Conservation (phyloP, 768 basidiomycete species). For the Phylloporus sp. region DNA sequence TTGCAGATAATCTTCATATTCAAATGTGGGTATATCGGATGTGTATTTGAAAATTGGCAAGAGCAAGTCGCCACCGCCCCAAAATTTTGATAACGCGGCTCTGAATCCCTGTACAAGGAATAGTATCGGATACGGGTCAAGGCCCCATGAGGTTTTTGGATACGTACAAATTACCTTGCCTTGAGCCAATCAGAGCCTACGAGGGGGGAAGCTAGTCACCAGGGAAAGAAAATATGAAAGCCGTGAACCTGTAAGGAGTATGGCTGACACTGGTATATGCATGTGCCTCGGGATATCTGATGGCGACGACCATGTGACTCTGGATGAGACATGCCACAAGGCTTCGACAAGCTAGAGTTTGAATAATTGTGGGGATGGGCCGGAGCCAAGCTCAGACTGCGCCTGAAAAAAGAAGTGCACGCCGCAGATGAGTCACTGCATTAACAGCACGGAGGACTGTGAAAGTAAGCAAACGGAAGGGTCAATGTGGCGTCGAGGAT, state of each 20-base stretch:
- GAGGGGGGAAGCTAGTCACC: not conserved
- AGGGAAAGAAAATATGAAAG: not conserved
- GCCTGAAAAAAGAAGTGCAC: not conserved
- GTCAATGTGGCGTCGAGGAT: slow-evolving; percentile 1
- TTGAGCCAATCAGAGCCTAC: not conserved
- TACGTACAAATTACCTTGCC: not conserved
- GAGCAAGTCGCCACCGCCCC: not conserved
- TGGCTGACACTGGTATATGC: not conserved
- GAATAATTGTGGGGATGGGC: not conserved
- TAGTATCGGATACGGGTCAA: not conserved
- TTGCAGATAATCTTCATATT: not conserved
- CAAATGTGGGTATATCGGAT: not conserved
- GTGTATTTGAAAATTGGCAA: not conserved
- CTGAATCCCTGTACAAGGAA: not conserved
- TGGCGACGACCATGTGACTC: not conserved
- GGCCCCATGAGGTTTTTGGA: not conserved
- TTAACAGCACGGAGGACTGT: not conserved
- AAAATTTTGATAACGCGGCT: not conserved
- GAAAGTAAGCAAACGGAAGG: not conserved
- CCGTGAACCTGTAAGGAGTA: not conserved
- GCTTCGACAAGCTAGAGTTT: not conserved
- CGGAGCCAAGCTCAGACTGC: not conserved
- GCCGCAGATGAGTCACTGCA: not conserved
- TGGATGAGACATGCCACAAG: not conserved
- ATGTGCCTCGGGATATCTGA: not conserved